phyloP scores from a whole-genome alignment of 2,329 filamentous ascomycete genomes.

The Nothopassalora personata region DNA sequence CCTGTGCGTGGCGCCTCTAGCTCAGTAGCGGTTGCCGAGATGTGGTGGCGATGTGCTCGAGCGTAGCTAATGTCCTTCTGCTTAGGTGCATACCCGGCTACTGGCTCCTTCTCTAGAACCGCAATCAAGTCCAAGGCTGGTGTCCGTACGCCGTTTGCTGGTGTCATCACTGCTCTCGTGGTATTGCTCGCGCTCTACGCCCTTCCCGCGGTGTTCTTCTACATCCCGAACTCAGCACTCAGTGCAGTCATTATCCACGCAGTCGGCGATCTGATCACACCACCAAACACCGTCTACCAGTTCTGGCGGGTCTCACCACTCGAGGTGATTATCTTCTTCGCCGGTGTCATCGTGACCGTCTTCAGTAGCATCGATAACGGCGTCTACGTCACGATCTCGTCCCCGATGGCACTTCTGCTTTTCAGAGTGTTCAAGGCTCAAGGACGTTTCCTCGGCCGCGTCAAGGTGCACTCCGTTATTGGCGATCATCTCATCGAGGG shows the following conservation, averaged over 20 bases:
- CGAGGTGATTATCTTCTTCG: slow-evolving; percentile 88
- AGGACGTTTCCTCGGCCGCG: slow-evolving; percentile 76
- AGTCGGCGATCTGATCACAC: slow-evolving; percentile 85
- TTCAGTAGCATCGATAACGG: slow-evolving; percentile 87
- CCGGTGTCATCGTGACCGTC: slow-evolving; percentile 83
- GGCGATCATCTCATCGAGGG: slow-evolving; percentile 67
- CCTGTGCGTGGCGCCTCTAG: too few species aligned
- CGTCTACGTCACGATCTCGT: slow-evolving; percentile 77
- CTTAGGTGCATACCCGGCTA: slow-evolving; percentile 76
- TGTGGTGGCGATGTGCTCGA: too few species aligned
- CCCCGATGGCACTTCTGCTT: slow-evolving; percentile 72
- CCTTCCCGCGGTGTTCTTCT: slow-evolving; percentile 83
- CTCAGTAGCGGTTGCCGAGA: too few species aligned
- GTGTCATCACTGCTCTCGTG: slow-evolving; percentile 78
- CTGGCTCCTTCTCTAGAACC: slow-evolving; percentile 91
- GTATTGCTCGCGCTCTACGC: slow-evolving; percentile 89
- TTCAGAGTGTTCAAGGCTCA: slow-evolving; percentile 78
- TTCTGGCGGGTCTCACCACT: slow-evolving; percentile 92
- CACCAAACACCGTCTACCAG: slow-evolving; percentile 84
- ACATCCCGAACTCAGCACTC: slow-evolving; percentile 76
- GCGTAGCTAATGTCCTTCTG: too few species aligned
- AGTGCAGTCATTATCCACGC: slow-evolving; percentile 93
- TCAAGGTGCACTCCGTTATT: slow-evolving; percentile 77
- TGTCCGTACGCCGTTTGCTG: slow-evolving; percentile 83
- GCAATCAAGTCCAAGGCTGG: slow-evolving; percentile 97